These are phyloP conservation scores for Colletotrichum salicis DNA, from an alignment of 2,329 filamentous ascomycete species.

Conservation along the genomic window DNA sequence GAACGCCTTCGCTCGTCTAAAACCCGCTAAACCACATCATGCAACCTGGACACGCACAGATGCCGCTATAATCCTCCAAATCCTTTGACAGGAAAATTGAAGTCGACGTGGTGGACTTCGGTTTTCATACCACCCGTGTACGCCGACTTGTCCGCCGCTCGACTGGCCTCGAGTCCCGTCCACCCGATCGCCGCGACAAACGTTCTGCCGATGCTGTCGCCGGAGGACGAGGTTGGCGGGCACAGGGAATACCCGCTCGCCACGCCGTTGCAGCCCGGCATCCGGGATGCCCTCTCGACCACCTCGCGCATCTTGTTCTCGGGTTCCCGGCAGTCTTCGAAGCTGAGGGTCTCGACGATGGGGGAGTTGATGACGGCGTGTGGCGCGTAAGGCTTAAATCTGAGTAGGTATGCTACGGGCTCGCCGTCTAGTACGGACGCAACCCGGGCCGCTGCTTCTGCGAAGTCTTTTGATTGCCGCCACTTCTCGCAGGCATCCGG, in stretches of 20 bases:
- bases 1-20: conserved; percentile 28
- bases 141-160: conserved; percentile 35
- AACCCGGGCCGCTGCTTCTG: conserved; percentile 35
- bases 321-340: conserved; percentile 53
- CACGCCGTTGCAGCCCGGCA: conserved; percentile 41
- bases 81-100: conserved; percentile 43
- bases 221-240: neutral
- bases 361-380: conserved; percentile 42
- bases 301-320: conserved; percentile 43
- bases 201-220: conserved; percentile 37
- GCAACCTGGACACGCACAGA: conserved; percentile 33
- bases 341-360: conserved; percentile 52
- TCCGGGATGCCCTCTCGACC: conserved; percentile 37
- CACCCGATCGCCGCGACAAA: conserved; percentile 42
- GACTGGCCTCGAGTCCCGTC: conserved; percentile 39
- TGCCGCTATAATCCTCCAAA: conserved; percentile 36
- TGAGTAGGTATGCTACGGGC: conserved; percentile 38
- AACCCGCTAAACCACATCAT: conserved; percentile 35
- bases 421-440: conserved; percentile 38
- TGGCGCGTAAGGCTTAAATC: conserved; percentile 42
- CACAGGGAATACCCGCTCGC: conserved; percentile 38
- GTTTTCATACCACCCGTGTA: conserved; percentile 36
- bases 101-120: conserved; percentile 42
- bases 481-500: conserved; percentile 38
- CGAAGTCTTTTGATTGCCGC: conserved; percentile 35